A percentile compares a stretch with the other conserved stretches of the same genome.
Conservation (phyloP, 208 protist genomes). For the Crithidia brevicula region DNA sequence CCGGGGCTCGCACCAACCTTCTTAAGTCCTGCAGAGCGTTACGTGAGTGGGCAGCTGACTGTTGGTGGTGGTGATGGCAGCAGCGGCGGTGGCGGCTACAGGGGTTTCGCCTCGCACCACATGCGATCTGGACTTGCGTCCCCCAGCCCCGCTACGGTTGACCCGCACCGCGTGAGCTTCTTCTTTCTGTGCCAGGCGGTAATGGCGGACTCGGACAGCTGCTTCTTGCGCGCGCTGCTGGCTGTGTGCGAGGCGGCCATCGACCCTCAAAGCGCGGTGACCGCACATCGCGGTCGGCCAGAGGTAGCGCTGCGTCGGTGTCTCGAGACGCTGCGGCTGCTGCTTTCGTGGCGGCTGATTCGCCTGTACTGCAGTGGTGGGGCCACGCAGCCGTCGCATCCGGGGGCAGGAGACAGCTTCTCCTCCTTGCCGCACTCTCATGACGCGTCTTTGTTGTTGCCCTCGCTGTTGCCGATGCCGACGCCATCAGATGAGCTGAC, state of each 20-base stretch:
- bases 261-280: conserved; percentile 19
- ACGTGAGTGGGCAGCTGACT: conserved; percentile 3
- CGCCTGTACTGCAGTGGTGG: not conserved
- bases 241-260: conserved; percentile 31
- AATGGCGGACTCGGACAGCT: conserved; percentile 24
- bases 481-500: conserved; percentile 1
- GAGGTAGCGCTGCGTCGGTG: conserved; percentile 45
- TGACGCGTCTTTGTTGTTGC: not conserved
- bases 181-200: conserved; percentile 47
- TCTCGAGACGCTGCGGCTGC: conserved; percentile 39
- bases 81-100: too few species aligned
- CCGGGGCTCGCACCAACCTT: not conserved
- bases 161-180: conserved; percentile 32
- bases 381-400: not conserved
- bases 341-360: conserved; percentile 37
- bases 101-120: not conserved
- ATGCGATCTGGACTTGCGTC: not conserved
- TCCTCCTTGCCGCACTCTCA: not conserved
- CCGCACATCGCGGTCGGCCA: conserved; percentile 37
- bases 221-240: conserved; percentile 18
- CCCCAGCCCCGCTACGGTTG: not conserved
- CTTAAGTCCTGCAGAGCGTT: not conserved
- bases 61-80: not conserved
- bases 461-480: conserved; percentile 1
- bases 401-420: not conserved